Base-by-base conservation (phyloP, 805 yeast species). In the Lipomyces chichibuensis region DNA sequence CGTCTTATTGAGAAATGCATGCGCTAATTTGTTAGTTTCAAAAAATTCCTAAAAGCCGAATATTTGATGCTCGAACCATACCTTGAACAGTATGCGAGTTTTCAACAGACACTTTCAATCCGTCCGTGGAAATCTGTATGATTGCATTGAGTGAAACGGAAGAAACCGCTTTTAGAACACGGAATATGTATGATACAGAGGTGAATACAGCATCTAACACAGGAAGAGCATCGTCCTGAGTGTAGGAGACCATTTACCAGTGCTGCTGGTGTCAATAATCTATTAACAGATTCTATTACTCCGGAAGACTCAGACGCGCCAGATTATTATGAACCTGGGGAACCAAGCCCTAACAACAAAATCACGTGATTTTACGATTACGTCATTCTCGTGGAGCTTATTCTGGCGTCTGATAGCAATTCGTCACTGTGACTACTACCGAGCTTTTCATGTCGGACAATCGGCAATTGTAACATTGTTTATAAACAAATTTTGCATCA, bases 191-290 rank as follows among this genome's bases (percentile, higher is more conserved):
- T 35, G 67, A 57, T 17, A 69, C 66, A 32, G 68, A 69, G 3
- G 67, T 67, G 13, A 67, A 61, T 7, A 69, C 70, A 11, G 66
- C 71, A 54, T 69, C 71, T 9, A 68, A 52, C 25, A 51, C 63
- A 8, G 69, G 69, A 7, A 20, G 59, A 1, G 46, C 25, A 23
- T 53, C 46, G 25, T 35, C 60, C 55, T 25, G 17, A 8, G 55
- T n/a, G 32, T 25, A 25, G 17, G 55, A 52, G 55, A 52, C 55
- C 55, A 52, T 52, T 29, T 37, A 37, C 17, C 3, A 23, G n/a
- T 23, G 33, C 55, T 17, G 6, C 49, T n/a, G 49, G 49, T 43
- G 3, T 23, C 20, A 17, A 43, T 43, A 17, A 2, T 43, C 17
- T 13, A 1, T 17, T n/a, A 43, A 13, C 17, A 11, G 39, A 35